Percentiles rank a stretch among this genome's conserved stretches.
These are phyloP conservation scores for Blastomyces parvus DNA, from an alignment of 2,329 filamentous ascomycete species.

Conservation along the genomic window DNA sequence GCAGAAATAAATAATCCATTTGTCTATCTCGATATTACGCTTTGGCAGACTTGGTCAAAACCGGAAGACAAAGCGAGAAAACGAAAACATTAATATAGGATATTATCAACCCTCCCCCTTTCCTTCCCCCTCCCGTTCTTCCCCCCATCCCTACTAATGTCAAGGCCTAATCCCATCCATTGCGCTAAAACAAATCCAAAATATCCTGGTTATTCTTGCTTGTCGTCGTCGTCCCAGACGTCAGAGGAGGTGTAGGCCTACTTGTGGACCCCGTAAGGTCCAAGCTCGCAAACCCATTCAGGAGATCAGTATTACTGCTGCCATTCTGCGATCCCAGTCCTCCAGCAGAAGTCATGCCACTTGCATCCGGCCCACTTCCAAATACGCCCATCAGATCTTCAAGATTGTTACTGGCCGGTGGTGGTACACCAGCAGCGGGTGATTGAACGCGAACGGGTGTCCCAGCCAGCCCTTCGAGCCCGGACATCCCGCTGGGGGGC, in stretches of 20 bases:
- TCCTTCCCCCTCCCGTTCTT: not conserved
- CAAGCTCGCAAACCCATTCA: constrained; percentile 75
- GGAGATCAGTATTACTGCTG: constrained; percentile 46
- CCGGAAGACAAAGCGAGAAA: not conserved
- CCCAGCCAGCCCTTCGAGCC: constrained; percentile 48
- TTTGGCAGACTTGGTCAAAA: constrained; percentile 2
- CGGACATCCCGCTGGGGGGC: constrained; percentile 54
- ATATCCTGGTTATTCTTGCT: constrained; percentile 46
- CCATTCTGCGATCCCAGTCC: constrained; percentile 26
- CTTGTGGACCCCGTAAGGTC: constrained; percentile 52
- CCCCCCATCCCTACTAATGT: not conserved
- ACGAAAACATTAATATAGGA: not conserved
- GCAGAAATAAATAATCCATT: not conserved
- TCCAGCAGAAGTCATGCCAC: constrained; percentile 22
- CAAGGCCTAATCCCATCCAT: not conserved
- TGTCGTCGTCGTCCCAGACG: constrained; percentile 6
- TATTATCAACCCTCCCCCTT: not conserved
- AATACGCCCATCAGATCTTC: constrained; percentile 73
- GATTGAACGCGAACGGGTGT: constrained; percentile 44
- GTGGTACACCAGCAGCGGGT: constrained; percentile 30
- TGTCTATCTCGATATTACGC: constrained; percentile 6
- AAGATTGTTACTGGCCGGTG: constrained; percentile 50
- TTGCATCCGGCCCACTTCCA: constrained; percentile 39
- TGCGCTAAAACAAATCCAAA: constrained; percentile 44
- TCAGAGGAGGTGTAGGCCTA: constrained; percentile 20